Evolutionary conservation across 805 yeast genomes (phyloP), one percentile per base, ranked within the genome.

Genomic region (Saccharomycopsis sp.): DNA sequence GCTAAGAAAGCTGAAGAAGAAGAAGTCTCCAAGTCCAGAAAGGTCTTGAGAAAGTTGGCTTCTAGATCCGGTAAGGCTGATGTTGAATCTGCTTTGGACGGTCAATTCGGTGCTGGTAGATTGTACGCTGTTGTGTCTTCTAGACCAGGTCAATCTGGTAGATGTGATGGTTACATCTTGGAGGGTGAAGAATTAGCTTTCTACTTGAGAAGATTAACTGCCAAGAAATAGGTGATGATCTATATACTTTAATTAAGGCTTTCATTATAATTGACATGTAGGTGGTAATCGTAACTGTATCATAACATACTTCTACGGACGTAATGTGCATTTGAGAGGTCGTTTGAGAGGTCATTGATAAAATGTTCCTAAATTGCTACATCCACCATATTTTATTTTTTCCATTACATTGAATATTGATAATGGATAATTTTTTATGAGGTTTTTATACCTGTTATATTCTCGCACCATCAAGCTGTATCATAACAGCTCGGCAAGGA

Each of bases 111-210:
- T 79, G 91, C 98, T 72, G 99, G 99, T 85, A 92, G 93, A 83
- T 87, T 94, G 74, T 94, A 94, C 85, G 99, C 99, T 79, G 84
- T 83, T 78, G 90, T 94, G 77, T 91, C 99, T 69, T 94, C 99
- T 62, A 91, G 99, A 86, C 99, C 99, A 79, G 99, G 99, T 81
- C 99, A 94, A 86, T 88, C 96, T 70, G 99, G 99, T 81, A 96
- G 99, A 85, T 87, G 91, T 83, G 99, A 94, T 79, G 99, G 99
- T 82, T 94, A 94, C 96, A 87, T 94, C 82, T 89, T 94, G 79
- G 99, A 94, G 86, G 99, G 99, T 83, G 99, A 94, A 79, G 99
- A 94, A 84, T 90, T 94, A 81, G 98, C 98, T 79, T 94, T 94
- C 96, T 94, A 94, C 97, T 87, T 94, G 80, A 91, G 97, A 87